These are phyloP conservation scores for Annona squamosa DNA, from an alignment of 164 flowering plant genomes.

Conservation along the genomic window DNA sequence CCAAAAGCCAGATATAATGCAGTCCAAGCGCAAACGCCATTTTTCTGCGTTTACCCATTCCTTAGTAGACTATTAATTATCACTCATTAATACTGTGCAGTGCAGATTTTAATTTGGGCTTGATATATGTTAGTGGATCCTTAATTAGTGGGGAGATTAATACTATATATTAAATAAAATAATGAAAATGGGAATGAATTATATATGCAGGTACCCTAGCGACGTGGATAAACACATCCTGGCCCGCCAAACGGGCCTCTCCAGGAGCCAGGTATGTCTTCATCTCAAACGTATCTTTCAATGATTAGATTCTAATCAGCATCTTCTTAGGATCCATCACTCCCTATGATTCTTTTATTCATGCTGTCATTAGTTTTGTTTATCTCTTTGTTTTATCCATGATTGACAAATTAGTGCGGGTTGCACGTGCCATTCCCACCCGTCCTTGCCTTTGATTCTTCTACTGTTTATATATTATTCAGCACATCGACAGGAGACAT, in stretches of 20 bases:
- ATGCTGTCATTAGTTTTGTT: neutral
- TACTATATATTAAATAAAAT: no score
- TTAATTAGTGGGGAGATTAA: no score
- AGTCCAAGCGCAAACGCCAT: no score
- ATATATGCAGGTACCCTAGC: constrained; percentile 70
- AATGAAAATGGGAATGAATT: neutral
- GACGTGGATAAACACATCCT: constrained; percentile 92
- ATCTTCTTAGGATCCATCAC: constrained; percentile 6
- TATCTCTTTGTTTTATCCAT: neutral
- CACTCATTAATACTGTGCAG: no score
- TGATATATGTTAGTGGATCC: no score
- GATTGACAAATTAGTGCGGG: neutral
- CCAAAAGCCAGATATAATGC: no score
- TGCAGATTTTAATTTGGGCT: no score
- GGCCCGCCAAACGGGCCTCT: constrained; percentile 95
- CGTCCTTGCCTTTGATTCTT: no score
- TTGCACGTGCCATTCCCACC: neutral
- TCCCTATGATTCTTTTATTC: neutral
- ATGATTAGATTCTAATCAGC: constrained; percentile 8
- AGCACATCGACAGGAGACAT: no score
- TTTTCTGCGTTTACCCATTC: no score
- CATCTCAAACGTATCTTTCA: constrained; percentile 11
- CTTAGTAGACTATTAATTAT: no score
- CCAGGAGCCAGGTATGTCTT: constrained; percentile 90
- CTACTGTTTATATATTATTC: no score